phyloP scores from a whole-genome alignment of 345 rosid species.

The Schrenkiella parvula region DNA sequence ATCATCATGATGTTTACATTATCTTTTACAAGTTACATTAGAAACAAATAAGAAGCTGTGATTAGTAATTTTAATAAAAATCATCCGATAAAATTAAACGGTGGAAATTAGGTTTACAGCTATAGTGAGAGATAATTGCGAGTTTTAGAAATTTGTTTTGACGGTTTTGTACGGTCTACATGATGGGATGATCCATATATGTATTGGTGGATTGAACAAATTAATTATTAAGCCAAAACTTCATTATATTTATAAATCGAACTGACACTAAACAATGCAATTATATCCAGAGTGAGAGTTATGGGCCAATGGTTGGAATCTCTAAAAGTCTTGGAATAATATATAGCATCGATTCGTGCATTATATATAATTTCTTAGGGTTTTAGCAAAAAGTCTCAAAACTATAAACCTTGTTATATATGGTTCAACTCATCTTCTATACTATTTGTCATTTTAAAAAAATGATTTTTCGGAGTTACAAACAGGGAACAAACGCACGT shows the following conservation, averaged over 20 bases:
- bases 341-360: neutral
- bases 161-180: neutral
- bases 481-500: conserved; percentile 32
- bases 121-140: neutral
- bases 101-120: neutral
- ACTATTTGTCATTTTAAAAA: neutral
- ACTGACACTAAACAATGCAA: neutral
- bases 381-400: conserved; percentile 18
- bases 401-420: neutral
- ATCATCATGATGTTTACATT: neutral
- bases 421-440: neutral
- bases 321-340: neutral
- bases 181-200: neutral
- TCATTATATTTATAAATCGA: neutral
- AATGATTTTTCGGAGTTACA: conserved; percentile 7
- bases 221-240: neutral
- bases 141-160: neutral
- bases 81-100: neutral
- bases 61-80: neutral
- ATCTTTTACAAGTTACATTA: too few relatives aligned
- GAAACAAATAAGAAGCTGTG: too few relatives aligned
- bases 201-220: neutral
- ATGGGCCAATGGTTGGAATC: neutral
- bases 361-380: conserved; percentile 4
- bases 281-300: neutral